Percentiles rank a stretch among this genome's conserved stretches.
These are phyloP conservation scores for Coemansia sp. DNA, from an alignment of 192 early-diverging fungal genomes.

Conservation along the genomic window DNA sequence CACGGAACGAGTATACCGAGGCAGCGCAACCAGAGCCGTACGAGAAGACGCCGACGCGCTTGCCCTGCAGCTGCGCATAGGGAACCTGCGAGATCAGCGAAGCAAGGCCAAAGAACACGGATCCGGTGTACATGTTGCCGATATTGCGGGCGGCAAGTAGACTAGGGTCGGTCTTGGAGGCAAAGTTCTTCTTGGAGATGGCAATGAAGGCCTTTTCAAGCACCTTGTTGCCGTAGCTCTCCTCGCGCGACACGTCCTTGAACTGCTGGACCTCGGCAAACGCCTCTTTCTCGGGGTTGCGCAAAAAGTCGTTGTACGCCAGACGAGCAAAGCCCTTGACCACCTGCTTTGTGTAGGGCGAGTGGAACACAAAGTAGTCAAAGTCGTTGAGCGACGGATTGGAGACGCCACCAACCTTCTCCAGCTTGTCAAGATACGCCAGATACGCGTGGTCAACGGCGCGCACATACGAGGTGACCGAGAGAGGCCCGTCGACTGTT, in stretches of 20 bases:
- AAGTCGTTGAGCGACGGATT: conserved; percentile 56
- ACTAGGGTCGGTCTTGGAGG: conserved; percentile 73
- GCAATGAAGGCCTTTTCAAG: conserved; percentile 90
- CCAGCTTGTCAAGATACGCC: conserved; percentile 78
- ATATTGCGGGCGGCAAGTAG: conserved; percentile 83
- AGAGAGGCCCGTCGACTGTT: conserved; percentile 93
- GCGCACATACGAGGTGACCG: conserved; percentile 88
- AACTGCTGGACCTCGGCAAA: conserved; percentile 62
- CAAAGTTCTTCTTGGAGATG: conserved; percentile 73
- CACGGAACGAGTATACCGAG: conserved; percentile 90
- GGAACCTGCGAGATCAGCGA: conserved; percentile 77
- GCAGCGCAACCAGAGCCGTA: conserved; percentile 97
- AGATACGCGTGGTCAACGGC: conserved; percentile 88
- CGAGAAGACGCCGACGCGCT: conserved; percentile 88
- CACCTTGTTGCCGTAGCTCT: conserved; percentile 82
- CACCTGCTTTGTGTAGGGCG: conserved; percentile 97
- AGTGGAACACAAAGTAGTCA: conserved; percentile 92
- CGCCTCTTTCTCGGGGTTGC: conserved; percentile 65
- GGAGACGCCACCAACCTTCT: conserved; percentile 26
- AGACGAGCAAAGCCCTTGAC: conserved; percentile 92
- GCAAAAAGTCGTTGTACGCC: conserved; percentile 89
- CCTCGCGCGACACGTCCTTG: conserved; percentile 61
- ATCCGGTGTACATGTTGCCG: conserved; percentile 92
- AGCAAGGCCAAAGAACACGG: conserved; percentile 72
- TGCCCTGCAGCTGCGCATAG: conserved; percentile 70